phyloP scores from a whole-genome alignment of 257 asterid species.

The Fraxinus cuspidata region DNA sequence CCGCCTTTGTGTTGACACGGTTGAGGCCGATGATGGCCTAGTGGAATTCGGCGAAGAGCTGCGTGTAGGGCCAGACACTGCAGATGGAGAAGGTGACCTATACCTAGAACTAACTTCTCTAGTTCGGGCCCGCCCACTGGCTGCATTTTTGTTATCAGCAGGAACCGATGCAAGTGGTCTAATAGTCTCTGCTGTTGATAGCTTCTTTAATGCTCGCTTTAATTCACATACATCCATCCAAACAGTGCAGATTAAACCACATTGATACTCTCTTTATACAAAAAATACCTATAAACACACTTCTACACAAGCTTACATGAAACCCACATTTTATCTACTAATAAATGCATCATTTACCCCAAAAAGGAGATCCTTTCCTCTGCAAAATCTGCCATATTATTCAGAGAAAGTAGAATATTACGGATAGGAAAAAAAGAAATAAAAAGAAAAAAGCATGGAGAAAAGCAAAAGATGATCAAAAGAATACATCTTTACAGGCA shows the following conservation, averaged over 20 bases:
- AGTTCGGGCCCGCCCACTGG: conserved; percentile 40
- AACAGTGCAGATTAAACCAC: conserved; percentile 52
- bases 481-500: conserved; percentile 62
- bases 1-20: conserved; percentile 54
- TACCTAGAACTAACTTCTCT: conserved; percentile 80
- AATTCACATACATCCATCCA: conserved; percentile 74
- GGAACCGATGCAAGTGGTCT: conserved; percentile 42
- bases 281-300: conserved; percentile 30
- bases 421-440: conserved; percentile 39
- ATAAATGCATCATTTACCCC: conserved; percentile 31
- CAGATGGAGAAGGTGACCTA: conserved; percentile 67
- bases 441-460: conserved; percentile 39
- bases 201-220: conserved; percentile 52
- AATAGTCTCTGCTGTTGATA: conserved; percentile 43
- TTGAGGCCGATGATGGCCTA: conserved; percentile 42
- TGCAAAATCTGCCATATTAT: conserved; percentile 53
- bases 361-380: conserved; percentile 41
- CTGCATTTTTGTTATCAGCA: conserved; percentile 66
- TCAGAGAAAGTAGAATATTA: conserved; percentile 48
- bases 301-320: conserved; percentile 29
- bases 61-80: conserved; percentile 52
- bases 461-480: conserved; percentile 51
- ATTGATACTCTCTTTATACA: conserved; percentile 45
- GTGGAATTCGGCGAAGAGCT: conserved; percentile 55
- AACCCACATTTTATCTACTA: conserved; percentile 38